These are phyloP conservation scores for Gamarada debralockiae DNA, from an alignment of 495 filamentous ascomycete species.

Conservation along the genomic window DNA sequence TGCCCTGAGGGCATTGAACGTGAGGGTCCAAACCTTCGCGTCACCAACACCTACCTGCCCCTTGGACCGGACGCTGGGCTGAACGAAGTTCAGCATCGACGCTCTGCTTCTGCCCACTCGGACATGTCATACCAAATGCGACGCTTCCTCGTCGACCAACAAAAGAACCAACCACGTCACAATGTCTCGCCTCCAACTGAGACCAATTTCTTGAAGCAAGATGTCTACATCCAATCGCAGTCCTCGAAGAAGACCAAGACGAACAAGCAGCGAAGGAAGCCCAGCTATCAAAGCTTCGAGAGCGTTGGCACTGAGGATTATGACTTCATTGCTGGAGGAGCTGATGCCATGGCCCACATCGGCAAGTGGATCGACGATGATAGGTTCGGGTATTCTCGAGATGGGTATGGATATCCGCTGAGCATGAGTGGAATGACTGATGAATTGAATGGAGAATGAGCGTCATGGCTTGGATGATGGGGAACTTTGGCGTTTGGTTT, in stretches of 20 bases:
- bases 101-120: slow-evolving; percentile 6
- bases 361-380: slow-evolving; percentile 9
- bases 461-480: neutral
- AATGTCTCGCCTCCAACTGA: neutral
- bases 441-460: neutral
- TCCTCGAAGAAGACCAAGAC: neutral
- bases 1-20: slow-evolving; percentile 18
- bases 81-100: slow-evolving; percentile 11
- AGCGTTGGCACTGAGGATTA: slow-evolving; percentile 10
- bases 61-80: slow-evolving; percentile 4
- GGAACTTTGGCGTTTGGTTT: too few relatives aligned
- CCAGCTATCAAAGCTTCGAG: slow-evolving; percentile 5
- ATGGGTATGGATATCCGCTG: slow-evolving; percentile 6
- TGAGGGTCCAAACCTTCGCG: slow-evolving; percentile 8
- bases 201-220: slow-evolving; percentile 5
- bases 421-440: slow-evolving; percentile 10
- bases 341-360: neutral
- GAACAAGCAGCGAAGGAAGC: slow-evolving; percentile 1
- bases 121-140: slow-evolving; percentile 16
- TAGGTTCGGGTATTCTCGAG: neutral
- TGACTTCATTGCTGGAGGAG: neutral
- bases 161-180: neutral
- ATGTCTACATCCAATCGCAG: slow-evolving; percentile 4
- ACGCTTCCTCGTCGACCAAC: slow-evolving; percentile 5
- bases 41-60: slow-evolving; percentile 1